Evolutionary conservation across 2,329 filamentous ascomycete species (phyloP).

Genomic region (Zopfia rhizophila): DNA sequence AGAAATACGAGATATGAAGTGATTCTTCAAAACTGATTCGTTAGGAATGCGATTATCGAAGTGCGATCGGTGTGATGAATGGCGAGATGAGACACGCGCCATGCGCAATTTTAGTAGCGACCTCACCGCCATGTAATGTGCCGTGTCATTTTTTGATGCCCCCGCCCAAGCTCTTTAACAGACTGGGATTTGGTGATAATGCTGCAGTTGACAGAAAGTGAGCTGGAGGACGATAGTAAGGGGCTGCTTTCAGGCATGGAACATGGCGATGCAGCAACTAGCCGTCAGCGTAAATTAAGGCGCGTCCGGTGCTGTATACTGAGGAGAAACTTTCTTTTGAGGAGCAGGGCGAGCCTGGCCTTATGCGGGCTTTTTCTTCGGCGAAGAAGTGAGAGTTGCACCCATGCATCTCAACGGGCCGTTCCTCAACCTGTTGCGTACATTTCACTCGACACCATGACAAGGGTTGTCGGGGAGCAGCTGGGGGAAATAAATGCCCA

Average conservation of each 20-base stretch:
- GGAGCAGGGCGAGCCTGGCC: constrained; percentile 27
- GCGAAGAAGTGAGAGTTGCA: constrained; percentile 30
- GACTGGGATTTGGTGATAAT: too few species aligned
- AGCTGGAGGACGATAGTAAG: too few species aligned
- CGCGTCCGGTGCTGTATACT: constrained; percentile 15
- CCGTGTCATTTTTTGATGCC: constrained; percentile 1
- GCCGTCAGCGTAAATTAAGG: constrained; percentile 29
- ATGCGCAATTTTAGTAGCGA: constrained; percentile 22
- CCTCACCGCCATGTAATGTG: constrained; percentile 28
- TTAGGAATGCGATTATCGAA: constrained; percentile 7
- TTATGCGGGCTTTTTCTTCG: constrained; percentile 37
- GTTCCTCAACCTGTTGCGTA: constrained; percentile 50
- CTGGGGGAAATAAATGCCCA: too few species aligned
- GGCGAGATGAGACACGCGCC: constrained; percentile 22
- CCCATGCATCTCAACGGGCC: constrained; percentile 39
- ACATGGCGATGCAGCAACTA: constrained; percentile 34
- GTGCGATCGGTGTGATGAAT: constrained; percentile 28
- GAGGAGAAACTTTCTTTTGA: constrained; percentile 25
- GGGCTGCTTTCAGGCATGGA: constrained; percentile 27
- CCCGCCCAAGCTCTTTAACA: too few species aligned
- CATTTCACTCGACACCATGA: too few species aligned
- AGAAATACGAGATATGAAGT: constrained; percentile 13
- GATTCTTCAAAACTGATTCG: constrained; percentile 14
- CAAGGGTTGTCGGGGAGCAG: too few species aligned
- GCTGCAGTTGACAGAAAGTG: too few species aligned